These are phyloP conservation scores for Coprinellus micaceus DNA, from an alignment of 768 basidiomycete genomes.

Conservation along the genomic window DNA sequence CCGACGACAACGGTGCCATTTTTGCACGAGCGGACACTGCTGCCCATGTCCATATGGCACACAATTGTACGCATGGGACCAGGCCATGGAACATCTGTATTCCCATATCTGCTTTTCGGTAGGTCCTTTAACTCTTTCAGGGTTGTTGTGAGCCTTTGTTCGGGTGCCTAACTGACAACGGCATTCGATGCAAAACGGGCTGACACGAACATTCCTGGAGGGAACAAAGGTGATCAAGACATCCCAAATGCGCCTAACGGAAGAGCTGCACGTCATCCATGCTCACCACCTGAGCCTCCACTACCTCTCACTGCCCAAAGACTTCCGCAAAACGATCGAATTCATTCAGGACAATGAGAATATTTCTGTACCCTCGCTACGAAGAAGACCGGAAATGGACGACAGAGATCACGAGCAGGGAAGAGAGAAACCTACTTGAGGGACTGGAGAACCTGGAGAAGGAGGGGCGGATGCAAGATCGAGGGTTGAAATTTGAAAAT, in stretches of 20 bases:
- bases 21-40: slow-evolving; percentile 45
- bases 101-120: slow-evolving; percentile 46
- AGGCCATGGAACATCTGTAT: slow-evolving; percentile 51
- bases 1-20: slow-evolving; percentile 39
- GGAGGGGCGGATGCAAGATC: slow-evolving; percentile 43
- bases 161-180: too few relatives aligned
- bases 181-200: too few relatives aligned
- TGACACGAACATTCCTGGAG: slow-evolving; percentile 25
- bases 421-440: slow-evolving; percentile 46
- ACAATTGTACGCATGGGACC: slow-evolving; percentile 59
- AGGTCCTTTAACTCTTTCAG: slow-evolving; percentile 13
- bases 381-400: slow-evolving; percentile 24
- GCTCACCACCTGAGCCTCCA: slow-evolving; percentile 61
- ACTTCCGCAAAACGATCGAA: slow-evolving; percentile 48
- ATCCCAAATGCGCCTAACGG: slow-evolving; percentile 42
- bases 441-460: slow-evolving; percentile 46
- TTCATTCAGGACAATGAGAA: slow-evolving; percentile 50
- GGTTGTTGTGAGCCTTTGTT: not conserved
- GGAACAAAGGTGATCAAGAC: slow-evolving; percentile 46
- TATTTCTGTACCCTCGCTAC: slow-evolving; percentile 43
- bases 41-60: slow-evolving; percentile 53
- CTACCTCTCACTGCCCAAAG: slow-evolving; percentile 51
- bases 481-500: slow-evolving; percentile 46
- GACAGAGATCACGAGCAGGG: slow-evolving; percentile 33
- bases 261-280: slow-evolving; percentile 53